phyloP scores from a whole-genome alignment of 2,329 filamentous ascomycete species.

The Penicillium sumatraense region DNA sequence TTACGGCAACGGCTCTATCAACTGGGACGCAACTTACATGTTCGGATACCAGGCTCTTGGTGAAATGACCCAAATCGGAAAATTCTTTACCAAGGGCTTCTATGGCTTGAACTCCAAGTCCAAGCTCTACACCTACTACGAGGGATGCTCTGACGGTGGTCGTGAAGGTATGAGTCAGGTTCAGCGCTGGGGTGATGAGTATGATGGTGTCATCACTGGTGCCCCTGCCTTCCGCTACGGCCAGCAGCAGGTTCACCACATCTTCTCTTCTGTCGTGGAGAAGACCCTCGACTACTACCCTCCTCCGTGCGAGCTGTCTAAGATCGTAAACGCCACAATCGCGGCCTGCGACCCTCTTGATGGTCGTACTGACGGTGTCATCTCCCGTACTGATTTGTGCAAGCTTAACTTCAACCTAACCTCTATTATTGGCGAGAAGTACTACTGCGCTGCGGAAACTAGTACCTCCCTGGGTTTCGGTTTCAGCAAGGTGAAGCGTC shows the following conservation, averaged over 20 bases:
- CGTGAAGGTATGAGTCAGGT: slow-evolving; percentile 59
- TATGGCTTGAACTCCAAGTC: slow-evolving; percentile 36
- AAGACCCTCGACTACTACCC: slow-evolving; percentile 49
- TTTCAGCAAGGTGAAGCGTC: slow-evolving; percentile 31
- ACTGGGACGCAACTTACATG: slow-evolving; percentile 40
- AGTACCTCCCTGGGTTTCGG: slow-evolving; percentile 33
- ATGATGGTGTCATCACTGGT: slow-evolving; percentile 52
- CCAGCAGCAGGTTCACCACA: slow-evolving; percentile 51
- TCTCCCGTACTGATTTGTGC: slow-evolving; percentile 56
- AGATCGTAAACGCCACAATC: slow-evolving; percentile 58
- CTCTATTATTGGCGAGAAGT: slow-evolving; percentile 53
- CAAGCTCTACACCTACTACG: slow-evolving; percentile 53
- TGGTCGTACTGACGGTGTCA: slow-evolving; percentile 59
- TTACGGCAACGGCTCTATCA: slow-evolving; percentile 53
- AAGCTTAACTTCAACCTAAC: slow-evolving; percentile 52
- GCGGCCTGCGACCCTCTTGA: slow-evolving; percentile 60
- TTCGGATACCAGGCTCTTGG: slow-evolving; percentile 54
- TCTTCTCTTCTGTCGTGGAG: slow-evolving; percentile 45
- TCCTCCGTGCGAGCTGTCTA: slow-evolving; percentile 39
- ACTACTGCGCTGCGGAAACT: slow-evolving; percentile 45
- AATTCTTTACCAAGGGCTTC: slow-evolving; percentile 49
- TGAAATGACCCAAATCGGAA: slow-evolving; percentile 56
- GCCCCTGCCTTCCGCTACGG: slow-evolving; percentile 53
- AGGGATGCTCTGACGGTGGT: slow-evolving; percentile 61
- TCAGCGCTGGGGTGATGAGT: slow-evolving; percentile 55